phyloP scores from a whole-genome alignment of 1,284 basidiomycete species.

The Rhodotorula sp. region DNA sequence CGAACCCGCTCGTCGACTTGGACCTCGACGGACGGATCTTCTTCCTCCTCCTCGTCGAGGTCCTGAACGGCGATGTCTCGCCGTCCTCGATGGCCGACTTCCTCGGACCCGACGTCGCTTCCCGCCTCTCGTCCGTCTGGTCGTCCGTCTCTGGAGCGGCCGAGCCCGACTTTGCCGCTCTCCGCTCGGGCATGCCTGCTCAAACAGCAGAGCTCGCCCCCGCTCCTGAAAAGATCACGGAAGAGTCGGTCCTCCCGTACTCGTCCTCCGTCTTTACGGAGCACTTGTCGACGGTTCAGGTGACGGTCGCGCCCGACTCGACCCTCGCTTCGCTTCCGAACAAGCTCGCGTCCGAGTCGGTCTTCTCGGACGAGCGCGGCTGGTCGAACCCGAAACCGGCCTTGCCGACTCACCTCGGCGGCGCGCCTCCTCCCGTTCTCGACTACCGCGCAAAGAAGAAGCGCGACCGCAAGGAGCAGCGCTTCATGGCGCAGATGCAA shows the following conservation, averaged over 20 bases:
- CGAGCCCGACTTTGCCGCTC: constrained; percentile 31
- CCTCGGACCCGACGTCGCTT: constrained; percentile 29
- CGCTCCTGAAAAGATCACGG: not conserved
- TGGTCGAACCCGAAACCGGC: constrained; percentile 62
- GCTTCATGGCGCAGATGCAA: constrained; percentile 60
- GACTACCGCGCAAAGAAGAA: constrained; percentile 48
- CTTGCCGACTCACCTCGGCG: constrained; percentile 60
- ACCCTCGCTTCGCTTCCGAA: constrained; percentile 33
- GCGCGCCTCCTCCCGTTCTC: constrained; percentile 48
- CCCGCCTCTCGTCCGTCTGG: constrained; percentile 28
- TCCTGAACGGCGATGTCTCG: constrained; percentile 39
- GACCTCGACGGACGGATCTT: constrained; percentile 59
- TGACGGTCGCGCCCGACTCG: constrained; percentile 46
- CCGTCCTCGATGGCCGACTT: constrained; percentile 22
- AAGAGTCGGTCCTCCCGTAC: constrained; percentile 54
- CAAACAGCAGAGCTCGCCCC: constrained; percentile 30
- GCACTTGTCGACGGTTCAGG: constrained; percentile 53
- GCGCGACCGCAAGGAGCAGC: constrained; percentile 56
- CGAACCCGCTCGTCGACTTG: constrained; percentile 40
- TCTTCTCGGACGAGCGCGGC: constrained; percentile 59
- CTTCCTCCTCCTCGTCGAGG: constrained; percentile 51
- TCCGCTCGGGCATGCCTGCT: constrained; percentile 22
- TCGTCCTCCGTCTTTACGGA: constrained; percentile 57
- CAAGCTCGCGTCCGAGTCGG: constrained; percentile 52
- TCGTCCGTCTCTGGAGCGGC: constrained; percentile 16